These are phyloP conservation scores for Pestalotiopsis sp. DNA, from an alignment of 2,329 filamentous ascomycete species.

Conservation along the genomic window DNA sequence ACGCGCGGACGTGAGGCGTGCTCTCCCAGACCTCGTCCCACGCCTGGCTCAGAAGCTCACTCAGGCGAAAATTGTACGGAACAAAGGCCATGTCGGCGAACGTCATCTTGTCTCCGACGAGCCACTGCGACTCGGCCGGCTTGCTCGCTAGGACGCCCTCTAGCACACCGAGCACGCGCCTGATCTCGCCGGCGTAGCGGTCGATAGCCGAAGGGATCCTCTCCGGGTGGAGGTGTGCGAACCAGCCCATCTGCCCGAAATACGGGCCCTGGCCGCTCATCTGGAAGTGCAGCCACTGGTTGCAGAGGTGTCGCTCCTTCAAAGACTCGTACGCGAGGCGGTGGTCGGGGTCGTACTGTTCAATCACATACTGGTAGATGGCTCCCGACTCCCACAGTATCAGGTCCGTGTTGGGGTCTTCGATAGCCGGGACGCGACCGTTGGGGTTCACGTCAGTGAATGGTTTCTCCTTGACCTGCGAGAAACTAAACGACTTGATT, in stretches of 20 bases:
- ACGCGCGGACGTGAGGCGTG: conserved; percentile 28
- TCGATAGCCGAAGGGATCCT: conserved; percentile 42
- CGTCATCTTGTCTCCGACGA: conserved; percentile 20
- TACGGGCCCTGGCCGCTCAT: conserved; percentile 48
- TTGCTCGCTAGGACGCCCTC: conserved; percentile 37
- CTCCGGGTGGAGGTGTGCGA: conserved; percentile 40
- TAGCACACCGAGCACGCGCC: conserved; percentile 45
- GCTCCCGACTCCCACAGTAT: conserved; percentile 16
- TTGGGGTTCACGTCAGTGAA: conserved; percentile 25
- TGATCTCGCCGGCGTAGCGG: conserved; percentile 44
- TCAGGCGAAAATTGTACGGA: conserved; percentile 14
- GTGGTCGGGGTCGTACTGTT: conserved; percentile 38
- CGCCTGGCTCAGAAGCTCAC: conserved; percentile 19
- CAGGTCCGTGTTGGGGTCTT: conserved; percentile 13
- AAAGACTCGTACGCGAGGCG: conserved; percentile 36
- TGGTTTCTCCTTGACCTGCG: conserved; percentile 30
- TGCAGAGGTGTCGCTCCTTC: conserved; percentile 37
- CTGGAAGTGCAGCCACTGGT: conserved; percentile 48
- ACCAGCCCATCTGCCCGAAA: conserved; percentile 48
- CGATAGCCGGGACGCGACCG: conserved; percentile 12
- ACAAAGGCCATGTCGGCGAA: conserved; percentile 23
- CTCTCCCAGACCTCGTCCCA: conserved; percentile 27
- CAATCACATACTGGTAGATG: conserved; percentile 9
- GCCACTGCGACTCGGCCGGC: conserved; percentile 14
- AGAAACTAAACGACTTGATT: conserved; percentile 16